phyloP scores from a whole-genome alignment of 164 flowering plant species.

The Buxus sempervirens region DNA sequence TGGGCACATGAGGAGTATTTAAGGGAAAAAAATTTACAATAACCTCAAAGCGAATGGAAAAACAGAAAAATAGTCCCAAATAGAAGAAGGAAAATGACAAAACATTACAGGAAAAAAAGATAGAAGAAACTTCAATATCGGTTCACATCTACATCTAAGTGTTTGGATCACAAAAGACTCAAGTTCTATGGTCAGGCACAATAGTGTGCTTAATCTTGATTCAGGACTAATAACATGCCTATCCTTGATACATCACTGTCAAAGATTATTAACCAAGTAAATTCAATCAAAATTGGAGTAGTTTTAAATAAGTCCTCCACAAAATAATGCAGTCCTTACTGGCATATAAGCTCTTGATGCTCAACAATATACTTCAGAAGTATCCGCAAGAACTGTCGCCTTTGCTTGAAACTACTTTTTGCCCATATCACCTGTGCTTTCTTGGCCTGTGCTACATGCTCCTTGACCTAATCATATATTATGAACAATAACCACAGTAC shows the following conservation, averaged over 20 bases:
- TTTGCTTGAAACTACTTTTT: conserved; percentile 86
- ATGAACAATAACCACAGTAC: neutral
- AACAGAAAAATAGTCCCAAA: neutral
- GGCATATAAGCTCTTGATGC: conserved; percentile 97
- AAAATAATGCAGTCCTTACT: conserved; percentile 44
- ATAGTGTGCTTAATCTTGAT: neutral
- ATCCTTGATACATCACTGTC: neutral
- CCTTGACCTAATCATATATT: conserved; percentile 57
- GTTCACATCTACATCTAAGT: too few relatives aligned
- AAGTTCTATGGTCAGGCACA: too few relatives aligned
- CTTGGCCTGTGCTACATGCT: conserved; percentile 79
- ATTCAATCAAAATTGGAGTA: too few relatives aligned
- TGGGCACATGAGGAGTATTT: neutral
- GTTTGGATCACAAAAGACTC: too few relatives aligned
- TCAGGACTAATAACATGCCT: neutral
- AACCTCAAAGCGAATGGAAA: neutral
- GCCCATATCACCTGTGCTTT: conserved; percentile 89
- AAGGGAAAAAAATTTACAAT: neutral
- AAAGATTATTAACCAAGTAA: neutral
- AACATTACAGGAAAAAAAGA: too few relatives aligned
- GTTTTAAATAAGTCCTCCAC: neutral
- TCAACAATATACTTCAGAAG: conserved; percentile 92
- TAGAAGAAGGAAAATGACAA: too few relatives aligned
- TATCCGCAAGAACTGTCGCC: conserved; percentile 84
- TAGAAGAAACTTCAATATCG: too few relatives aligned